Conservation (phyloP, 257 asterid genomes). For the Paulownia fortunei region DNA sequence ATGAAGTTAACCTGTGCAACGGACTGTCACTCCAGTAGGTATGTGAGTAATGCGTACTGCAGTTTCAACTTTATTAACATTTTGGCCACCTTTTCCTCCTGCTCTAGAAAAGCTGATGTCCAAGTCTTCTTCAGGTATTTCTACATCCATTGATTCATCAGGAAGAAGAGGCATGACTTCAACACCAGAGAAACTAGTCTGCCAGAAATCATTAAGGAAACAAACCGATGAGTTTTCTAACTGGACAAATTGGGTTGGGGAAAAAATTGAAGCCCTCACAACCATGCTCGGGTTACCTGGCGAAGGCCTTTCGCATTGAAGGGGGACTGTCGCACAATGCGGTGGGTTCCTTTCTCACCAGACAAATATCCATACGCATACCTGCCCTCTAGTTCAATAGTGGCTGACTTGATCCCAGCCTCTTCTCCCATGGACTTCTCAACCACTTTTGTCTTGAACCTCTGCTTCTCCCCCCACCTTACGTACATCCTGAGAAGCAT, state of each 20-base stretch:
- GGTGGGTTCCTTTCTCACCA: constrained; percentile 99
- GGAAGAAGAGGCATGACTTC: constrained; percentile 99
- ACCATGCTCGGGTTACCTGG: constrained; percentile 54
- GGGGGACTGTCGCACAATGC: constrained; percentile 94
- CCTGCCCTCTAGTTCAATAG: constrained; percentile 85
- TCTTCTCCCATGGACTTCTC: constrained; percentile 97
- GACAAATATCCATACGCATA: constrained; percentile 92
- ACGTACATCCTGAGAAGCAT: constrained; percentile 99
- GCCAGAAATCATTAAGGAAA: constrained; percentile 33
- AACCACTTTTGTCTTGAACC: constrained; percentile 79
- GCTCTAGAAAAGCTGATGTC: constrained; percentile 80
- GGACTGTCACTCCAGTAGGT: constrained; percentile 89
- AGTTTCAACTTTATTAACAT: constrained; percentile 95
- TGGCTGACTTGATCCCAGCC: constrained; percentile 95
- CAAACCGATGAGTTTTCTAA: not conserved
- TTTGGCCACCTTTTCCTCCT: constrained; percentile 99
- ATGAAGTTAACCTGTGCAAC: constrained; percentile 79
- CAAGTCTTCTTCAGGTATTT: constrained; percentile 96
- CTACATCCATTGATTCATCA: constrained; percentile 78
- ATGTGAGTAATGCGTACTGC: constrained; percentile 95
- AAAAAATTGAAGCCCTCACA: not conserved
- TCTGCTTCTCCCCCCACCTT: constrained; percentile 97
- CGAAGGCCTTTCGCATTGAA: constrained; percentile 97
- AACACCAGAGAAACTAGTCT: constrained; percentile 97
- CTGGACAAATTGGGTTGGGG: not conserved